Evolutionary conservation across 768 basidiomycete genomes (phyloP).

Genomic region (Auricularia cornea): DNA sequence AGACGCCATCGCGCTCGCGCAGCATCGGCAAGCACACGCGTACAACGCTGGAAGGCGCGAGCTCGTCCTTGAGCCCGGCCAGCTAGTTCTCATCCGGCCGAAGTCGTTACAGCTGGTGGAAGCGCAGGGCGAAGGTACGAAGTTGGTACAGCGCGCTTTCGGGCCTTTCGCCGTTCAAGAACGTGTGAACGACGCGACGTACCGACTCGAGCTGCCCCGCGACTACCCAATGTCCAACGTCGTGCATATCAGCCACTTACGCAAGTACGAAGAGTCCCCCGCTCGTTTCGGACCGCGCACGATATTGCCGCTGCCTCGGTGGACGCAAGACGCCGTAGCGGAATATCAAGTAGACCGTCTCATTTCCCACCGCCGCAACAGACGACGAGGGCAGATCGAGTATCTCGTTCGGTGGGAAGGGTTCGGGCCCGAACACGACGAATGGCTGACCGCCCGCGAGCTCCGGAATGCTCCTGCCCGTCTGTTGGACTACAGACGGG

Average conservation of each 20-base stretch:
- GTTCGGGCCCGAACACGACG: conserved; percentile 15
- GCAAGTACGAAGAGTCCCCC: conserved; percentile 12
- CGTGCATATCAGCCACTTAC: conserved; percentile 16
- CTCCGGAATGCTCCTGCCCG: conserved; percentile 15
- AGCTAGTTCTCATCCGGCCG: conserved; percentile 19
- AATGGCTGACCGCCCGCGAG: conserved; percentile 16
- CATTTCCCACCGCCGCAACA: not conserved
- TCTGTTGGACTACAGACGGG: no score
- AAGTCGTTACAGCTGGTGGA: conserved; percentile 18
- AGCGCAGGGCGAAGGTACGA: conserved; percentile 15
- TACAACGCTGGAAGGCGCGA: conserved; percentile 15
- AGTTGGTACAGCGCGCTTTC: conserved; percentile 10
- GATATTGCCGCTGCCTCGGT: not conserved
- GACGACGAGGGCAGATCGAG: conserved; percentile 3
- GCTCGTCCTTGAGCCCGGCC: conserved; percentile 13
- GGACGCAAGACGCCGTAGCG: no score
- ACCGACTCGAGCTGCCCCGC: conserved; percentile 1
- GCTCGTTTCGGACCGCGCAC: conserved; percentile 18
- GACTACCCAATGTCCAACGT: conserved; percentile 19
- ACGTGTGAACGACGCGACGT: conserved; percentile 9
- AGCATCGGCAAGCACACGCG: conserved; percentile 16
- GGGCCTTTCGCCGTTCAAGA: conserved; percentile 18
- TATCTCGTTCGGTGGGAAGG: conserved; percentile 17
- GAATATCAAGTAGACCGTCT: no score
- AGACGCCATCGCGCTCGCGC: conserved; percentile 13